Evolutionary conservation across 2,329 filamentous ascomycete genomes (phyloP).

Genomic region (Metarhizium robertsii): DNA sequence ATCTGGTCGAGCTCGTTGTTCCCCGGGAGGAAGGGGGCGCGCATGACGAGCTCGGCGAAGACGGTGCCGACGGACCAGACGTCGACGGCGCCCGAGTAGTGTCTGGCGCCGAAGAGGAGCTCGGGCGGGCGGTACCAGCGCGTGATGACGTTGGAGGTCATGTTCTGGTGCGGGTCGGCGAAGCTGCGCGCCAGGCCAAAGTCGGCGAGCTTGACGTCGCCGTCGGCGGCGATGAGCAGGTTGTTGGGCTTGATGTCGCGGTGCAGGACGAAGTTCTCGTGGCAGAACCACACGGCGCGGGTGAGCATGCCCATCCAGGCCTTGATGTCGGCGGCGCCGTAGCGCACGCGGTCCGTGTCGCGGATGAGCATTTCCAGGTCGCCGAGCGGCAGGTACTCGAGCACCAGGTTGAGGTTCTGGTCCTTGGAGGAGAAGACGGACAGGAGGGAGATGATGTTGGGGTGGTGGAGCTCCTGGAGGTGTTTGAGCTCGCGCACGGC

Average conservation of each 20-base stretch:
- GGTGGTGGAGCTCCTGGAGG: slow-evolving; percentile 86
- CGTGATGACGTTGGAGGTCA: slow-evolving; percentile 94
- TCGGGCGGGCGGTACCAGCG: slow-evolving; percentile 95
- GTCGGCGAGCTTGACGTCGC: slow-evolving; percentile 92
- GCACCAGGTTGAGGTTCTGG: slow-evolving; percentile 90
- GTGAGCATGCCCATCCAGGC: slow-evolving; percentile 98
- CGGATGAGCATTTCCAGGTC: slow-evolving; percentile 93
- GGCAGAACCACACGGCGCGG: slow-evolving; percentile 90
- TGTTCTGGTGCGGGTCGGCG: slow-evolving; percentile 75
- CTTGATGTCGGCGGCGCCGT: slow-evolving; percentile 86
- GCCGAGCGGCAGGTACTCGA: slow-evolving; percentile 88
- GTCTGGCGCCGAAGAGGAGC: slow-evolving; percentile 78
- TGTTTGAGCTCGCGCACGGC: slow-evolving; percentile 93
- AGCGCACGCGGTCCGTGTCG: slow-evolving; percentile 67
- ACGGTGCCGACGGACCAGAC: slow-evolving; percentile 91
- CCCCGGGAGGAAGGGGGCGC: slow-evolving; percentile 74
- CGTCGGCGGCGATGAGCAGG: slow-evolving; percentile 84
- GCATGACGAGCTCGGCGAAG: slow-evolving; percentile 80
- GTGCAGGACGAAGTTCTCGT: slow-evolving; percentile 87
- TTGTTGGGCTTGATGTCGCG: slow-evolving; percentile 99
- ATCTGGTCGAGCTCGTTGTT: slow-evolving; percentile 83
- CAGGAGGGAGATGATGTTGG: slow-evolving; percentile 88
- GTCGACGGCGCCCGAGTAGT: slow-evolving; percentile 87
- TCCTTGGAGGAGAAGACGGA: slow-evolving; percentile 94
- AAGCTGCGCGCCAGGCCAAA: slow-evolving; percentile 90